Conservation (phyloP, 306 rosid species). For the Corylus avellana region DNA sequence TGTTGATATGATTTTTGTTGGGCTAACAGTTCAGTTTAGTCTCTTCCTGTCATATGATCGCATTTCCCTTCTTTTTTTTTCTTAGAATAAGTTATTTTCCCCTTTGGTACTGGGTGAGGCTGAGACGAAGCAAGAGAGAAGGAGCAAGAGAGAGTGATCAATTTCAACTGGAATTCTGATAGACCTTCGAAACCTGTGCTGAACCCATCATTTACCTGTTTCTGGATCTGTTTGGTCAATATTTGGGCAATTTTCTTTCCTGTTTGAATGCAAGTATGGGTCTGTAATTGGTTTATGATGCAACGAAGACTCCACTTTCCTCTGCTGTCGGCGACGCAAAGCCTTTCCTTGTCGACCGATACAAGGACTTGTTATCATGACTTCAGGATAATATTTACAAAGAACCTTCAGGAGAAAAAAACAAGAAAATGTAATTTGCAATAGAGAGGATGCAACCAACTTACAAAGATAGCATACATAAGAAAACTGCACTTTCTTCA, state of each 20-base stretch:
- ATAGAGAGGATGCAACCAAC: conserved; percentile 1
- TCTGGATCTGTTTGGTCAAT: conserved; percentile 31
- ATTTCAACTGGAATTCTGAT: not conserved
- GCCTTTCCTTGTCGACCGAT: conserved; percentile 98
- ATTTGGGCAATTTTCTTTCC: conserved; percentile 22
- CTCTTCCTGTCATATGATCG: not conserved
- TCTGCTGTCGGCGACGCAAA: conserved; percentile 68
- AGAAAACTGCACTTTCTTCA: conserved; percentile 1
- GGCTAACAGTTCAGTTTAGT: conserved; percentile 7
- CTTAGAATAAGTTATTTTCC: not conserved
- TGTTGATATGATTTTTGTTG: not conserved
- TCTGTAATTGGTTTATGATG: conserved; percentile 37
- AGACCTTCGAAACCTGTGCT: not conserved
- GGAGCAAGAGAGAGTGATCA: conserved; percentile 15
- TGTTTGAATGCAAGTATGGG: conserved; percentile 18
- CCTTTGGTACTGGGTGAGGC: conserved; percentile 4
- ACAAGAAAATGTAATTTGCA: conserved; percentile 15
- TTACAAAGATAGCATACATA: conserved; percentile 6
- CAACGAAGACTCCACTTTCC: conserved; percentile 39
- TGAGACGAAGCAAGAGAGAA: conserved; percentile 12
- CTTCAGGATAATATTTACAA: conserved; percentile 64
- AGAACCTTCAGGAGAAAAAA: conserved; percentile 60
- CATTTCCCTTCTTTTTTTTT: conserved; percentile 5
- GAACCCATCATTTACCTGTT: conserved; percentile 38
- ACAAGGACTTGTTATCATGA: conserved; percentile 56